phyloP scores from a whole-genome alignment of 1,284 basidiomycete genomes.

The Chiua sp. region DNA sequence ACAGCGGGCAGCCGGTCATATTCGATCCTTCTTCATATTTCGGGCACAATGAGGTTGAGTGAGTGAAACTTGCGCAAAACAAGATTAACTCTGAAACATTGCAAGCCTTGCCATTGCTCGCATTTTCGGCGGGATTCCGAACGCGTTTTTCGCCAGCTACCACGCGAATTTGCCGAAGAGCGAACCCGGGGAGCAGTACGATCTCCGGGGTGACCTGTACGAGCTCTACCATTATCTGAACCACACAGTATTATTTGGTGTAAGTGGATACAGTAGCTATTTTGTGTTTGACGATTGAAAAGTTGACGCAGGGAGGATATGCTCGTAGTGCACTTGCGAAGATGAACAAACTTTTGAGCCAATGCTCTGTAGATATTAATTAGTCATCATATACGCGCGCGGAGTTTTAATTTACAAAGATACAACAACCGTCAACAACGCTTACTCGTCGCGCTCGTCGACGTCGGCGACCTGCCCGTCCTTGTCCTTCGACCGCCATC shows the following conservation, averaged over 20 bases:
- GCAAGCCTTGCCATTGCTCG: constrained; percentile 77
- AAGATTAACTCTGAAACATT: constrained; percentile 3
- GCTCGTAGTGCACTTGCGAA: constrained; percentile 57
- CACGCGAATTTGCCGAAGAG: constrained; percentile 72
- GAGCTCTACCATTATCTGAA: constrained; percentile 91
- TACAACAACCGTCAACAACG: constrained; percentile 33
- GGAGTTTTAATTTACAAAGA: constrained; percentile 17
- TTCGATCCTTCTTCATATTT: constrained; percentile 87
- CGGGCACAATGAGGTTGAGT: constrained; percentile 91
- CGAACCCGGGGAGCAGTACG: constrained; percentile 73
- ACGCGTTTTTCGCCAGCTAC: constrained; percentile 76
- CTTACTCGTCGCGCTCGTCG: constrained; percentile 29
- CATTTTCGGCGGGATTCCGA: constrained; percentile 84
- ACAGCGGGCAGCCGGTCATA: constrained; percentile 67
- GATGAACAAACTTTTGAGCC: constrained; percentile 56
- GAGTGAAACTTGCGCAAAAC: constrained; percentile 34
- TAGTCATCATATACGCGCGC: constrained; percentile 15
- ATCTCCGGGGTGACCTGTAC: constrained; percentile 74
- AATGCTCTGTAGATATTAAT: constrained; percentile 22
- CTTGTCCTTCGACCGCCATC: constrained; percentile 17
- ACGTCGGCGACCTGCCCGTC: constrained; percentile 20
- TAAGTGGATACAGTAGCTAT: constrained; percentile 40
- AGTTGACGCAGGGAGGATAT: constrained; percentile 56
- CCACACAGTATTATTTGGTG: constrained; percentile 77
- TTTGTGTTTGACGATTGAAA: constrained; percentile 3